A percentile compares a stretch with the other conserved stretches of the same genome.
Conservation (phyloP, 2,329 filamentous ascomycete genomes). For the Cytospora mali region DNA sequence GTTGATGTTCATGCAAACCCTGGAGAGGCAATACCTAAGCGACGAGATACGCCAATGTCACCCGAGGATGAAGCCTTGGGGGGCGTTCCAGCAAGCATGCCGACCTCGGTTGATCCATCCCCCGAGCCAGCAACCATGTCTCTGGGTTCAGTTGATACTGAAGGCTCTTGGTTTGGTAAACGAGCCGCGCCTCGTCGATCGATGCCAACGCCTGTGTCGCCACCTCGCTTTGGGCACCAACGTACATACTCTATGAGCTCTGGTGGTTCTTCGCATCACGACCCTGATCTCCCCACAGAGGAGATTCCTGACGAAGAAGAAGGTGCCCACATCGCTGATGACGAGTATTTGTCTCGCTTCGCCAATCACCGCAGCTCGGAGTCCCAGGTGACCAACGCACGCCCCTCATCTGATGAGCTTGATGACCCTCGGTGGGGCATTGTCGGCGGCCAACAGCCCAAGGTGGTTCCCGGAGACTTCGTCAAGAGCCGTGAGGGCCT, state of each 20-base stretch:
- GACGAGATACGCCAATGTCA: slow-evolving; percentile 28
- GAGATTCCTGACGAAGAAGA: slow-evolving; percentile 67
- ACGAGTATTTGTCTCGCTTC: slow-evolving; percentile 71
- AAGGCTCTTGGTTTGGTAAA: slow-evolving; percentile 82
- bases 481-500: slow-evolving; percentile 58
- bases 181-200: slow-evolving; percentile 43
- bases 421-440: slow-evolving; percentile 54
- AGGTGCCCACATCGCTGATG: slow-evolving; percentile 61
- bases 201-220: slow-evolving; percentile 38
- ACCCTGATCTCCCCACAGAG: slow-evolving; percentile 47
- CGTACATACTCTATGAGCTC: slow-evolving; percentile 31
- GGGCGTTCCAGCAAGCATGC: slow-evolving; percentile 18
- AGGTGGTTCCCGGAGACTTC: slow-evolving; percentile 57
- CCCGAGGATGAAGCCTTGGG: slow-evolving; percentile 20
- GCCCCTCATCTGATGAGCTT: slow-evolving; percentile 62
- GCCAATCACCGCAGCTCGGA: slow-evolving; percentile 36
- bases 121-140: slow-evolving; percentile 76
- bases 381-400: slow-evolving; percentile 40
- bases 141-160: slow-evolving; percentile 90
- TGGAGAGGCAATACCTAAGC: slow-evolving; percentile 38
- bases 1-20: slow-evolving; percentile 21
- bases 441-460: slow-evolving; percentile 49
- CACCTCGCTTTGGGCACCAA: slow-evolving; percentile 42
- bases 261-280: slow-evolving; percentile 47
- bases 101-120: slow-evolving; percentile 44